Evolutionary conservation across 768 basidiomycete species (phyloP).

Genomic region (Trametes coccinea): DNA sequence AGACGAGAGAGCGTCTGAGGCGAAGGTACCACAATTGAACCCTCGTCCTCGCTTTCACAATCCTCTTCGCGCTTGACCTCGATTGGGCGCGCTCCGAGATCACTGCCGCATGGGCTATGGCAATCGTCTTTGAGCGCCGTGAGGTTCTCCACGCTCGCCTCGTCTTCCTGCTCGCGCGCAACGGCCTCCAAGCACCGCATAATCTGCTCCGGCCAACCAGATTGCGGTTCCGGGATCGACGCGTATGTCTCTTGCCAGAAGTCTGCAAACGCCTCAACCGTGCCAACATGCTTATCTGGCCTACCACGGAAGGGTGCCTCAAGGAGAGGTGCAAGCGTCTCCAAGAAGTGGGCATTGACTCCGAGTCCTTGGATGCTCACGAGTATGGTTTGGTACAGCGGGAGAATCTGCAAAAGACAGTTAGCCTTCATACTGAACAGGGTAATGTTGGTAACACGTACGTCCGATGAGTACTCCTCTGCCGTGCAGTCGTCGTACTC

Average conservation of each 20-base stretch:
- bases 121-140: constrained; percentile 16
- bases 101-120: constrained; percentile 1
- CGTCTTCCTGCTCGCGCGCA: constrained; percentile 11
- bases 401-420: constrained; percentile 49
- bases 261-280: constrained; percentile 54
- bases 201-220: constrained; percentile 58
- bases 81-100: not conserved
- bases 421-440: not conserved
- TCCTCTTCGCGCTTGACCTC: not conserved
- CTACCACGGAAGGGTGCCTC: constrained; percentile 60
- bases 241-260: constrained; percentile 61
- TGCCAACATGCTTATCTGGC: constrained; percentile 43
- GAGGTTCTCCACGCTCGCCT: constrained; percentile 18
- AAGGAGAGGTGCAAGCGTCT: constrained; percentile 50
- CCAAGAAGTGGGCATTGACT: constrained; percentile 40
- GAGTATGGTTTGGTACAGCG: constrained; percentile 62
- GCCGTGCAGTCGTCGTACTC: constrained; percentile 48
- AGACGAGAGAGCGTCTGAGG: constrained; percentile 10
- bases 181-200: constrained; percentile 34
- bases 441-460: constrained; percentile 33
- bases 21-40: constrained; percentile 9
- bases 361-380: constrained; percentile 52
- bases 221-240: constrained; percentile 39
- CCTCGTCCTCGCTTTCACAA: constrained; percentile 13
- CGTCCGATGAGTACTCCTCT: constrained; percentile 61